phyloP scores from a whole-genome alignment of 2,329 filamentous ascomycete genomes.

The Gaeumannomyces sp. region DNA sequence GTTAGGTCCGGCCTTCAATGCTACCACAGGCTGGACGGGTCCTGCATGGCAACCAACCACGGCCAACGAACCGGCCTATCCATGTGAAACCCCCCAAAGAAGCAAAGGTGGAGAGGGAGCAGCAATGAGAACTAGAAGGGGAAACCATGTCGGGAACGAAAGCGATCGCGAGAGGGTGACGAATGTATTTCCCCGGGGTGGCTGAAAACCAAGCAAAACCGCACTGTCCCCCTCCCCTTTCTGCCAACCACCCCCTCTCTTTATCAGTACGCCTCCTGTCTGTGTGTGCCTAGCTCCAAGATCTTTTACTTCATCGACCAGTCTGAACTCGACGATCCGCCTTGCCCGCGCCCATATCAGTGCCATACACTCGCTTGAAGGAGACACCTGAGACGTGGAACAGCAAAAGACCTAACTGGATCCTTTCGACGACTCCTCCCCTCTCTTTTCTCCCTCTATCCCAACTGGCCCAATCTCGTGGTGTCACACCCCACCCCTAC shows the following conservation, averaged over 20 bases:
- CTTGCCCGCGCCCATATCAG: background rate
- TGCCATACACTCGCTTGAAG: background rate
- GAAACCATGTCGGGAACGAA: too few relatives aligned
- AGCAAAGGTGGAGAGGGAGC: background rate
- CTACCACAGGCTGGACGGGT: background rate
- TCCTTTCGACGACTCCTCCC: background rate
- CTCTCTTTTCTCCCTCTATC: background rate
- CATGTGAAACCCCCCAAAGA: background rate
- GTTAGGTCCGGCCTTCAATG: background rate
- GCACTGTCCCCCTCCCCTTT: too few relatives aligned
- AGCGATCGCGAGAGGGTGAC: too few relatives aligned
- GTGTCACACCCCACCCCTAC: background rate
- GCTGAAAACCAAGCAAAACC: too few relatives aligned
- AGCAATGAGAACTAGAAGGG: background rate
- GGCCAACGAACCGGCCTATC: background rate
- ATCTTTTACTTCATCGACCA: background rate
- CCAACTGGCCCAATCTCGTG: background rate
- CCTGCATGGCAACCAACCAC: background rate
- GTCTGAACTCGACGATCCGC: background rate
- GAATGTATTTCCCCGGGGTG: background rate
- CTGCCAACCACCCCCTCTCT: background rate
- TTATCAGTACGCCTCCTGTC: background rate
- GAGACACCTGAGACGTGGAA: background rate
- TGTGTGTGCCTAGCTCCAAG: background rate
- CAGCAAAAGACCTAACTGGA: background rate